Conservation (phyloP, 2,329 filamentous ascomycete genomes). For the Monosporascus sp. region DNA sequence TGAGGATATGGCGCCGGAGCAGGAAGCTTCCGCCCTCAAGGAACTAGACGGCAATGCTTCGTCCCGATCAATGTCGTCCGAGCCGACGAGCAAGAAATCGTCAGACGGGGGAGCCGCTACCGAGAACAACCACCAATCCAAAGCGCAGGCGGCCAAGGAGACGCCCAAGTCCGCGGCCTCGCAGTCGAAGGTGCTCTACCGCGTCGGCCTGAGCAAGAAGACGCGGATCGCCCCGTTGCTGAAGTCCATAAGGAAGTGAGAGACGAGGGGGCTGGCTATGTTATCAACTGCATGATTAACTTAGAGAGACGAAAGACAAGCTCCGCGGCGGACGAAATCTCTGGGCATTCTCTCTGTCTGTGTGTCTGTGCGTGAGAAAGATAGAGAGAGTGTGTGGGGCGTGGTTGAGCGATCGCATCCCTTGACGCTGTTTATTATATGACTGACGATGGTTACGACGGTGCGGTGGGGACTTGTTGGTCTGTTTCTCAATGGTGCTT, state of each 20-base stretch:
- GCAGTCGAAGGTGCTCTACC: conserved; percentile 34
- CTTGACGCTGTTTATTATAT: no score
- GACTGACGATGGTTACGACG: no score
- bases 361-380: no score
- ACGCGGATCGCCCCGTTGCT: conserved; percentile 41
- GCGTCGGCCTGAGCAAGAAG: conserved; percentile 43
- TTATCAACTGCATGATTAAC: background rate
- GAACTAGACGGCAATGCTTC: conserved; percentile 17
- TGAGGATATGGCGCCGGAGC: background rate
- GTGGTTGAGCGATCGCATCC: no score
- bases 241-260: conserved; percentile 38
- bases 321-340: no score
- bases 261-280: background rate
- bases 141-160: conserved; percentile 10
- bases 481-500: no score
- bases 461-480: no score
- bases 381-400: no score
- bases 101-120: background rate
- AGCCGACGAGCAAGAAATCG: background rate
- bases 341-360: no score
- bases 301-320: background rate
- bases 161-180: conserved; percentile 11
- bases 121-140: conserved; percentile 6
- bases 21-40: conserved; percentile 8
- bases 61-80: conserved; percentile 6